These are phyloP conservation scores for Cucumis cinereus DNA, from an alignment of 306 rosid genomes.

Conservation along the genomic window DNA sequence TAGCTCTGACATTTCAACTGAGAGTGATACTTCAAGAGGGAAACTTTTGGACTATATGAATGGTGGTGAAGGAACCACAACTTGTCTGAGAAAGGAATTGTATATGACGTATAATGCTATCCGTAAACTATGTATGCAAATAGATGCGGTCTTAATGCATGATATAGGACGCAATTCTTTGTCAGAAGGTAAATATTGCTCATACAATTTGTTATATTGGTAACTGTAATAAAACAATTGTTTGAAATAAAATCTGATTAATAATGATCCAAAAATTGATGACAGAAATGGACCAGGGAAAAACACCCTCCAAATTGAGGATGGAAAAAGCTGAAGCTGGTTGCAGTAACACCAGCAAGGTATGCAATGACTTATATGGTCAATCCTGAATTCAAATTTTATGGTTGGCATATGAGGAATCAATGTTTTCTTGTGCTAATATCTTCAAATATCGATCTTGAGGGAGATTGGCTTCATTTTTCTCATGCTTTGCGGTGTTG, in stretches of 20 bases:
- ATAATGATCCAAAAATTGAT: constrained; percentile 22
- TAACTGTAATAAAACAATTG: constrained; percentile 4
- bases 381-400: background rate
- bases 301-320: constrained; percentile 19
- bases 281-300: constrained; percentile 36
- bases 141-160: constrained; percentile 28
- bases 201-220: constrained; percentile 7
- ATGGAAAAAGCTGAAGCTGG: constrained; percentile 28
- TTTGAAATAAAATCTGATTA: constrained; percentile 3
- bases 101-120: constrained; percentile 29
- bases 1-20: constrained; percentile 40
- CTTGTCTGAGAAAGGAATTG: constrained; percentile 44
- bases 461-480: constrained; percentile 14
- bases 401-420: background rate
- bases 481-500: constrained; percentile 13
- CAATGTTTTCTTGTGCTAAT: background rate
- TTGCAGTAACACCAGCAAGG: constrained; percentile 28
- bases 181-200: constrained; percentile 36
- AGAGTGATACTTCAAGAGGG: constrained; percentile 30
- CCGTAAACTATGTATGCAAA: constrained; percentile 23
- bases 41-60: constrained; percentile 13
- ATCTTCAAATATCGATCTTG: background rate
- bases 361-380: constrained; percentile 10
- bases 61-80: constrained; percentile 13
- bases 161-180: constrained; percentile 21